Evolutionary conservation across 1,284 basidiomycete species (phyloP).

Genomic region (Irpex sp.): DNA sequence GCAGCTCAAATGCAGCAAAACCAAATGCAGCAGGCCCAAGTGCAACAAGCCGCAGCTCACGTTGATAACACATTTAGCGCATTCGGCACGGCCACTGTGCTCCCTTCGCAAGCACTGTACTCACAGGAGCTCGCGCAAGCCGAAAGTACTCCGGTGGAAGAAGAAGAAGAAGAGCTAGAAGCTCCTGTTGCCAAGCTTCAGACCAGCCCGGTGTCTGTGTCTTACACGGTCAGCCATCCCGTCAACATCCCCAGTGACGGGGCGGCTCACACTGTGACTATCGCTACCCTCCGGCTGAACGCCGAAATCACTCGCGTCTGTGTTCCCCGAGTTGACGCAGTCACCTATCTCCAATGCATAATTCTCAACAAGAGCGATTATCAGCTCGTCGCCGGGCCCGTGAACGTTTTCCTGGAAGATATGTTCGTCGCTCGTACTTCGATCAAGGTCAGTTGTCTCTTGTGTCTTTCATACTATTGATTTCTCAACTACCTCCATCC

Average conservation of each 20-base stretch:
- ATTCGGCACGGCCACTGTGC: too few species aligned
- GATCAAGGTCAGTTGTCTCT: constrained; percentile 34
- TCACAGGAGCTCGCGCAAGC: not conserved
- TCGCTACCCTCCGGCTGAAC: constrained; percentile 46
- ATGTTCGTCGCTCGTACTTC: constrained; percentile 45
- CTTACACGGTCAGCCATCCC: constrained; percentile 44
- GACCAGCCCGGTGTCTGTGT: constrained; percentile 29
- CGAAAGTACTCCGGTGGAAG: not conserved
- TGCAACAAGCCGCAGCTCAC: too few species aligned
- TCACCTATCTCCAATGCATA: constrained; percentile 24
- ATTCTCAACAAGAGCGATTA: constrained; percentile 53
- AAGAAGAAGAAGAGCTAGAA: not conserved
- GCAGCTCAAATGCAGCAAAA: too few species aligned
- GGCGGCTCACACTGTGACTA: constrained; percentile 47
- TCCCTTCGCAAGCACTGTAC: too few species aligned
- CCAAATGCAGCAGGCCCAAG: too few species aligned
- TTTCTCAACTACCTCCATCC: not conserved
- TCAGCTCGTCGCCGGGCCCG: constrained; percentile 45
- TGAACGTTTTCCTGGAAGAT: constrained; percentile 48
- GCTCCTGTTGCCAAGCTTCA: not conserved
- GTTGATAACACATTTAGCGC: too few species aligned
- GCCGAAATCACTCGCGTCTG: constrained; percentile 43
- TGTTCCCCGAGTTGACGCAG: constrained; percentile 34
- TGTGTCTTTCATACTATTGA: not conserved
- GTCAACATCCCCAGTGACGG: constrained; percentile 51